Base-by-base conservation (phyloP, 2,329 filamentous ascomycete species). In the Chrysoporthe deuterocubensis region DNA sequence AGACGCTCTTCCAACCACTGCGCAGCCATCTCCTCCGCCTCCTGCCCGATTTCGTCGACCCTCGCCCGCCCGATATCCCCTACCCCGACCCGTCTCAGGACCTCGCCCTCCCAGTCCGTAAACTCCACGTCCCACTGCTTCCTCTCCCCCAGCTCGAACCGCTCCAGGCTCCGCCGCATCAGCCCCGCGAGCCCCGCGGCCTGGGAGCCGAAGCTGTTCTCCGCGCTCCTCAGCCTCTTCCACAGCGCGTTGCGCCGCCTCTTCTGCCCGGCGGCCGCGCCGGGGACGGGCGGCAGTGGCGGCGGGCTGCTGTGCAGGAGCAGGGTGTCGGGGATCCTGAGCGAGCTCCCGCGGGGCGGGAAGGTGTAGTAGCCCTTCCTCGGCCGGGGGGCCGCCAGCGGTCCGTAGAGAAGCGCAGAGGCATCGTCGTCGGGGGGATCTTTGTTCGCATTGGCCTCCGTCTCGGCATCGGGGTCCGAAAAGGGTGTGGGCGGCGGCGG, bases 151-250 rank as follows among this genome's bases (percentile, higher is more conserved):
- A 83, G 71, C 74, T 87, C 84, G 3, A 81, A 52, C 72, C 78
- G 80, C 40, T 82, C 76, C 34, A 87, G 72, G 71, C 85, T 86
- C 56, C 81, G 78, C 46, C 80, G 78, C 83, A 87, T 86, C 67
- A 84, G 72, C 18, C 58, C 72, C 0, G 78, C 79, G n/a, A 88
- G 74, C 73, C 85, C 82, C 2, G 72, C 64, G 0, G 85, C 83
- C 73, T 87, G 85, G 1, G 74, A 71, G 50, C 76, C 73, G 66
- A 86, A 84, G 16, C 75, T 82, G 73, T 87, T 83, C 9, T 77
- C 77, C 4, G 50, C 68, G 4, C 68, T 69, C 26, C 68, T 74
- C 4, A 71, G 57, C 46, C 32, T 62, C 60, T 62, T 67, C 62
- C 54, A 63, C 60, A 40, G 21, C 16, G 42, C 62, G 34, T 48